Evolutionary conservation across 1,139 yeast genomes (phyloP).

Genomic region (Suhomyces atakaporum): DNA sequence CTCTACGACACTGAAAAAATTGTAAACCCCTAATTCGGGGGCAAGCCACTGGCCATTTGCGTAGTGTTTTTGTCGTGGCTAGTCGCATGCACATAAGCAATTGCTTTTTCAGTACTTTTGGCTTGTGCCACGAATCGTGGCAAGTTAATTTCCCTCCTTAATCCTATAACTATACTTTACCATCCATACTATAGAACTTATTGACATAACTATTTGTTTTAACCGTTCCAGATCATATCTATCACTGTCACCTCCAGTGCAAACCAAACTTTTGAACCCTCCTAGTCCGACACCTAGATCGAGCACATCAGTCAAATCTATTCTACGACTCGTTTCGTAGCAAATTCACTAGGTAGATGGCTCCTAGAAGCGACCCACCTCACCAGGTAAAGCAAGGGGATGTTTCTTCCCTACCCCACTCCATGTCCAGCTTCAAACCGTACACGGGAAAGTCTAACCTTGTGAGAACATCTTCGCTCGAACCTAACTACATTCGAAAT

Average conservation of each 20-base stretch:
- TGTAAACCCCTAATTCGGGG: no score
- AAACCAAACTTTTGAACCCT: no score
- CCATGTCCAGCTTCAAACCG: constrained; percentile 3
- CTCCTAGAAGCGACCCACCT: background rate
- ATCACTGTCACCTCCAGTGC: no score
- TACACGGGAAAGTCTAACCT: constrained; percentile 6
- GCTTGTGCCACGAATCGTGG: constrained; percentile 13
- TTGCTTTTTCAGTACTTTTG: constrained; percentile 9
- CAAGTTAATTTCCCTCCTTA: constrained; percentile 8
- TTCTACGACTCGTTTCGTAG: no score
- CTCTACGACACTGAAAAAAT: no score
- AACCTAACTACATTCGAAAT: constrained; percentile 10
- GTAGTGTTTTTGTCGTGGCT: constrained; percentile 9
- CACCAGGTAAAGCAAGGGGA: background rate
- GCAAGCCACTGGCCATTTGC: background rate
- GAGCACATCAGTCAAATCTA: no score
- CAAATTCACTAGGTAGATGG: background rate
- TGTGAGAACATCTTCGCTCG: constrained; percentile 14
- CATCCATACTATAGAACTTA: no score
- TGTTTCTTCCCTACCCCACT: background rate
- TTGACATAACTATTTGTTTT: no score
- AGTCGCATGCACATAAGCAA: constrained; percentile 6
- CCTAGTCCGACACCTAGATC: no score
- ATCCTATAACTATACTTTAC: background rate
- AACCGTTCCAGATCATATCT: no score